Evolutionary conservation across 768 basidiomycete species (phyloP).

Genomic region (Gymnopilus junonius): DNA sequence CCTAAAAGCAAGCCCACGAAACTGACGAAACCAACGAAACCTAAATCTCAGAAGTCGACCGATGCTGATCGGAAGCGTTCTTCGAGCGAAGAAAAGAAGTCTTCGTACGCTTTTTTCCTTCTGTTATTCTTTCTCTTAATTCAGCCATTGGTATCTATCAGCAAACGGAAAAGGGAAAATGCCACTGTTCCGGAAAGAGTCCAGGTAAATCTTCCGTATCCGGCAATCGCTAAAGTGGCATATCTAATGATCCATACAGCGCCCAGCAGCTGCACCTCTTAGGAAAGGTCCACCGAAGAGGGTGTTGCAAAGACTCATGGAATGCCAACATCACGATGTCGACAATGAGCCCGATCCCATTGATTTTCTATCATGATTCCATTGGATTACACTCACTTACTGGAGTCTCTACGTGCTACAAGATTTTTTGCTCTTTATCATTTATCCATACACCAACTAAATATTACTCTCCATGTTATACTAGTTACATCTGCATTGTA

Average conservation of each 20-base stretch:
- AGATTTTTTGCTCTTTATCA: neutral
- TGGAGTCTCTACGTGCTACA: neutral
- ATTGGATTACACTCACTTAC: constrained; percentile 4
- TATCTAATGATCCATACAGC: neutral
- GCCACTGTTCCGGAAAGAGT: neutral
- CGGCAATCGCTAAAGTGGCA: neutral
- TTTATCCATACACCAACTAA: neutral
- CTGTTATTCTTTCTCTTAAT: neutral
- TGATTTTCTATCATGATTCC: constrained; percentile 46
- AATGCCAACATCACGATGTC: constrained; percentile 29
- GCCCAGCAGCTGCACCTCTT: neutral
- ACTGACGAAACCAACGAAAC: neutral
- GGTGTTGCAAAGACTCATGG: constrained; percentile 41
- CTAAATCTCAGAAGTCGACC: neutral
- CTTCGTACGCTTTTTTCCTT: constrained; percentile 15
- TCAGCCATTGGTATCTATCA: constrained; percentile 17
- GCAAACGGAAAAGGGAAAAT: constrained; percentile 40
- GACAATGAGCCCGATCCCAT: constrained; percentile 50
- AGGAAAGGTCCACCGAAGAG: constrained; percentile 42
- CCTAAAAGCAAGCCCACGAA: neutral
- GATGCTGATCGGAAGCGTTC: neutral
- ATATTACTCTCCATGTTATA: neutral
- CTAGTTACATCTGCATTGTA: neutral
- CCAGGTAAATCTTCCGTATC: constrained; percentile 1
- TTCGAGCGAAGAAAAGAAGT: neutral